Percentiles rank a stretch among this genome's conserved stretches.
Evolutionary conservation across 257 asterid genomes (phyloP).

Genomic region (Solanum ossicruentum): DNA sequence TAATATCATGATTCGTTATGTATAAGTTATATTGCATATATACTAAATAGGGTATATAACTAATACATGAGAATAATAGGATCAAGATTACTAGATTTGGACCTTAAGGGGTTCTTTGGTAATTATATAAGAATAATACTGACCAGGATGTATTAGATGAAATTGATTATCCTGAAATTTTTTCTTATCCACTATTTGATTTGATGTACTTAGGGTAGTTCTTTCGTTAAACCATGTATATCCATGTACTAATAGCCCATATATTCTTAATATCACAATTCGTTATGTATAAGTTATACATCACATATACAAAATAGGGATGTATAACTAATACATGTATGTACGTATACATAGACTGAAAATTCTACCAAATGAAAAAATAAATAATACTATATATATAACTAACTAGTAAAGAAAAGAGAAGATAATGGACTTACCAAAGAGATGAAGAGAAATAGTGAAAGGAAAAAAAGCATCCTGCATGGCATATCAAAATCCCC

Average conservation of each 20-base stretch:
- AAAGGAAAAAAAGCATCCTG: conserved; percentile 35
- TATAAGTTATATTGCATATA: too few relatives aligned
- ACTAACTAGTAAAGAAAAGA: not conserved
- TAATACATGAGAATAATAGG: not conserved
- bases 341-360: too few relatives aligned
- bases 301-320: too few relatives aligned
- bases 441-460: conserved; percentile 34
- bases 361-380: too few relatives aligned
- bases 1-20: too few relatives aligned
- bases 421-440: conserved; percentile 12
- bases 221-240: not conserved
- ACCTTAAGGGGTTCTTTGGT: not conserved
- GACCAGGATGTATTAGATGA: not conserved
- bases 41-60: too few relatives aligned
- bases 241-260: too few relatives aligned
- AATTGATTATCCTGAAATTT: not conserved
- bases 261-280: too few relatives aligned
- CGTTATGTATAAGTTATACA: not conserved
- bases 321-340: too few relatives aligned
- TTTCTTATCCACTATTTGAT: not conserved
- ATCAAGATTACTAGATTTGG: not conserved
- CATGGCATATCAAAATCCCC: conserved; percentile 26
- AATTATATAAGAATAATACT: not conserved
- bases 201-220: not conserved
- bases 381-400: not conserved